Conservation (phyloP, 2,329 filamentous ascomycete species). For the Claviceps sp. region DNA sequence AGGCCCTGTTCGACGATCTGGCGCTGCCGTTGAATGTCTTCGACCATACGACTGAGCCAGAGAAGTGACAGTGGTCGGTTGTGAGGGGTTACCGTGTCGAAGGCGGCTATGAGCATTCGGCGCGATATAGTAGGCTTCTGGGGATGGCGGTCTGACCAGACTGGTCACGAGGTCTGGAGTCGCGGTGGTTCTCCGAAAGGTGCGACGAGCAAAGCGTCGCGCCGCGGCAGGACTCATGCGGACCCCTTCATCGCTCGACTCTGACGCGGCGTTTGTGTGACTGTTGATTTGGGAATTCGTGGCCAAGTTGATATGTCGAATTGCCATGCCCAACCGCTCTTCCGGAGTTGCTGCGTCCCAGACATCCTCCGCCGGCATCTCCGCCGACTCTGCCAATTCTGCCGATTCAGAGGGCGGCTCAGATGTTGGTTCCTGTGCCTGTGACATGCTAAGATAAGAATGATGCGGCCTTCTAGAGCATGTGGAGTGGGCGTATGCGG, state of each 20-base stretch:
- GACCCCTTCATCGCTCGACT: slow-evolving; percentile 24
- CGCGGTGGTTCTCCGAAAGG: slow-evolving; percentile 20
- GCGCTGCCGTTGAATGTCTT: slow-evolving; percentile 11
- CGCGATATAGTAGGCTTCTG: slow-evolving; percentile 21
- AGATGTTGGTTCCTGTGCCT: background rate
- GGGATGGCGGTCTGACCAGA: slow-evolving; percentile 24
- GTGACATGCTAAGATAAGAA: slow-evolving; percentile 4
- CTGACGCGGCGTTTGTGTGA: slow-evolving; percentile 14
- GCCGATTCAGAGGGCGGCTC: background rate
- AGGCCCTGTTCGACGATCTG: slow-evolving; percentile 21
- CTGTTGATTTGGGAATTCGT: background rate
- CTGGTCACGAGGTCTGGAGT: slow-evolving; percentile 27
- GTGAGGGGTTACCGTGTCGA: slow-evolving; percentile 9
- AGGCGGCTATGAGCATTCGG: slow-evolving; percentile 14
- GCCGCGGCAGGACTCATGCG: slow-evolving; percentile 22
- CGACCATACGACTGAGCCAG: slow-evolving; percentile 7
- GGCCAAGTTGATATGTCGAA: background rate
- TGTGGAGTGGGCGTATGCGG: background rate
- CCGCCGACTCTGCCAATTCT: no score
- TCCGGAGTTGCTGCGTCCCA: background rate
- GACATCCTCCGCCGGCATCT: no score
- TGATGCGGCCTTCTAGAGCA: background rate
- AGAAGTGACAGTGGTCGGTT: slow-evolving; percentile 1
- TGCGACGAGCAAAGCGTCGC: slow-evolving; percentile 23
- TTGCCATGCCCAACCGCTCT: background rate